A percentile compares a stretch with the other conserved stretches of the same genome.
These are phyloP conservation scores for Saccharomycopsis hybrid DNA, from an alignment of 1,139 yeast species.

Conservation along the genomic window DNA sequence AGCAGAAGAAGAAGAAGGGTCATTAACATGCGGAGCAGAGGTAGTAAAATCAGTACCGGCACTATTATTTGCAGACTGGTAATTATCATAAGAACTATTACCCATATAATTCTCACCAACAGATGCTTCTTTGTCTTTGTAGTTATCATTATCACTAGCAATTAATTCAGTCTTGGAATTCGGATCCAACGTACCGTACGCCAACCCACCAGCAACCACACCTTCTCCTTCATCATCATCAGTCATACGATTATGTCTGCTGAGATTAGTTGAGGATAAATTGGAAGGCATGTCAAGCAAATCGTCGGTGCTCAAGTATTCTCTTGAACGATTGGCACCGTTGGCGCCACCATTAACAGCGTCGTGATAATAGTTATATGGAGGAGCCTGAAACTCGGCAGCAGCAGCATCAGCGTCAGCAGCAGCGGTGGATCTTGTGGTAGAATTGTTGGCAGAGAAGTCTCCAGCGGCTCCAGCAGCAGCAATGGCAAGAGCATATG, in stretches of 20 bases:
- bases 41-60: too few species aligned
- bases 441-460: too few species aligned
- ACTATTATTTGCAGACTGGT: too few species aligned
- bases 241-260: slow-evolving; percentile 5
- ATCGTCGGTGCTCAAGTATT: slow-evolving; percentile 1
- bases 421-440: too few species aligned
- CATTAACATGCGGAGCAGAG: too few species aligned
- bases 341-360: too few species aligned
- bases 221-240: neutral
- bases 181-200: neutral
- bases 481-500: neutral
- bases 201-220: neutral
- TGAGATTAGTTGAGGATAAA: slow-evolving; percentile 7
- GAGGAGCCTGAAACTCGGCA: too few species aligned
- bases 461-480: too few species aligned
- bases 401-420: too few species aligned
- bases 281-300: slow-evolving; percentile 12
- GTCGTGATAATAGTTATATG: too few species aligned
- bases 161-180: neutral
- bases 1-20: slow-evolving; percentile 28
- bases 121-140: slow-evolving; percentile 4
- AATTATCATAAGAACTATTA: slow-evolving; percentile 19
- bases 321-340: too few species aligned
- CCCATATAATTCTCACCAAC: slow-evolving; percentile 23
- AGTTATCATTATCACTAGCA: neutral